Evolutionary conservation across 257 asterid species (phyloP), one percentile per base, ranked within the genome.

Genomic region (Primulina eburnea): DNA sequence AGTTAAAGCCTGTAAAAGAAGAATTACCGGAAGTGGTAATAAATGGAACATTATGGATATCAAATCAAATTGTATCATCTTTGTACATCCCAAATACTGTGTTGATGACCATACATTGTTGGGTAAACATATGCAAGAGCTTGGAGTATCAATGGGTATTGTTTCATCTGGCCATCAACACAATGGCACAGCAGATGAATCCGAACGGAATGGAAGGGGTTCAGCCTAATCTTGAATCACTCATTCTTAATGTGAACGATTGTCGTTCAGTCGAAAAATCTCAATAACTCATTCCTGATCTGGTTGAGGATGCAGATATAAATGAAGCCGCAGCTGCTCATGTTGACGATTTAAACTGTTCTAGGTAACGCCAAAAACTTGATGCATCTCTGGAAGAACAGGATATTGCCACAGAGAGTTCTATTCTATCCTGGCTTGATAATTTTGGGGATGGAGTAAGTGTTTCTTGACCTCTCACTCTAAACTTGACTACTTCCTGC

Each of bases 11-110:
- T 40, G 90, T 92, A 18, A 92, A 92, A 80, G 79, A 63, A 38
- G 97, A 92, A 83, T 83, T 92, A 74, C 89, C 97, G 35, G 96
- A 90, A 78, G 97, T 90, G 88, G 96, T 92, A 75, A 29, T n/a
- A 7, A 43, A 53, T 68, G 50, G 37, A 69, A 72, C 21, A 60
- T 43, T 56, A 47, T 59, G 32, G 63, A 47, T 43, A 68, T 56
- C 71, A 65, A 71, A 40, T 70, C 69, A 17, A 68, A 61, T 43
- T 64, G 37, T 18, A 16, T 17, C 12, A 10, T 40, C 21, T 57
- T 2, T 11, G 16, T 61, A 65, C 65, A n/a, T 60, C 21, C 18
- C 34, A 50, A 12, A 37, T 55, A 21, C 34, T 40, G 0, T 65
- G 21, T 20, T 58, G 56, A 47, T 73, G 77, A 60, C 61, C 57